Conservation (phyloP, 495 filamentous ascomycete genomes). For the Usnea hakonensis region DNA sequence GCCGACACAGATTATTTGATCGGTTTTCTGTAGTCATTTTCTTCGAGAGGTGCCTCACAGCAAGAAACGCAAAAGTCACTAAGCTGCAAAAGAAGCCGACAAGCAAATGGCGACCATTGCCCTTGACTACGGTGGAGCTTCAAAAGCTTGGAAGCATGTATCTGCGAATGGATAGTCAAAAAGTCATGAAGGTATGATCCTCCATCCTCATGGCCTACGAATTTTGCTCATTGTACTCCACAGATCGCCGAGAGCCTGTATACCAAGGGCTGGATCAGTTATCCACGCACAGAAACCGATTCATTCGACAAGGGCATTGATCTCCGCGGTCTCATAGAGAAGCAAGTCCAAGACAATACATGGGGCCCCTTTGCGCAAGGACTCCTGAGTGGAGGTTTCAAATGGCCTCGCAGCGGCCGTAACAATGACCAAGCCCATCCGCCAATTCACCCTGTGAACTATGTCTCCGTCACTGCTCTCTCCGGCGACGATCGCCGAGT, state of each 20-base stretch:
- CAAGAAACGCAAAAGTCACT: conserved; percentile 69
- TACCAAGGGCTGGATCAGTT: conserved; percentile 91
- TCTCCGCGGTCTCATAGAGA: conserved; percentile 69
- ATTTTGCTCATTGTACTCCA: not conserved
- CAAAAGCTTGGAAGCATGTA: conserved; percentile 90
- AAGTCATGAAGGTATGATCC: conserved; percentile 63
- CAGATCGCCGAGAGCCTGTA: conserved; percentile 80
- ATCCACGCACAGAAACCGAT: conserved; percentile 94
- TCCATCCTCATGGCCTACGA: not conserved
- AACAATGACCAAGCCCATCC: conserved; percentile 96
- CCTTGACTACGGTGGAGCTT: conserved; percentile 95
- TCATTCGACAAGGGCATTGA: conserved; percentile 90
- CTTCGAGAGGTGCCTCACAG: conserved; percentile 72
- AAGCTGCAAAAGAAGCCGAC: conserved; percentile 85
- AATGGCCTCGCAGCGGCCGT: conserved; percentile 68
- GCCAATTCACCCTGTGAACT: conserved; percentile 88
- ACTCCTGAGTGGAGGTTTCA: conserved; percentile 71
- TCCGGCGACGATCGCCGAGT: conserved; percentile 61
- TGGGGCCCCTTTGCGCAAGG: conserved; percentile 81
- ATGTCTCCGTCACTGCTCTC: conserved; percentile 55
- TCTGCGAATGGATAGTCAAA: conserved; percentile 74
- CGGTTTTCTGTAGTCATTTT: conserved; percentile 71
- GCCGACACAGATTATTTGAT: conserved; percentile 77
- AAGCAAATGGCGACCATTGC: conserved; percentile 87
- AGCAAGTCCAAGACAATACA: conserved; percentile 62